A percentile compares a stretch with the other conserved stretches of the same genome.
These are phyloP conservation scores for Oemleria cerasiformis DNA, from an alignment of 306 rosid genomes.

Conservation along the genomic window DNA sequence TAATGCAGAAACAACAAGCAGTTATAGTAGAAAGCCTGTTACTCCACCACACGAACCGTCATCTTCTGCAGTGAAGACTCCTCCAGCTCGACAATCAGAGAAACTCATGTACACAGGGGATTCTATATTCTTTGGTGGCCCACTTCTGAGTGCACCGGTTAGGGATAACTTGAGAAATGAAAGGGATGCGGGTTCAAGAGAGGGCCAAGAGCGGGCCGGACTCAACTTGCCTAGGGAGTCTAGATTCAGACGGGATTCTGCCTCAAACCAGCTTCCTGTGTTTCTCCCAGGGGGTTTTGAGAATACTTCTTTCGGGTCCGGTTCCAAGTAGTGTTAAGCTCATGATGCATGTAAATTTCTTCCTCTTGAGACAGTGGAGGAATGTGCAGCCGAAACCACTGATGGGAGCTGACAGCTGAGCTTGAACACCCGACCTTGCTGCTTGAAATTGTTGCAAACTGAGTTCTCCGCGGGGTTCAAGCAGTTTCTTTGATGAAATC, in stretches of 20 bases:
- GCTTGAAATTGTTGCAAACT: slow-evolving; percentile 15
- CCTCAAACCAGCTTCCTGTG: slow-evolving; percentile 91
- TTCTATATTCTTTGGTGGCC: slow-evolving; percentile 93
- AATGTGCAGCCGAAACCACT: too few relatives aligned
- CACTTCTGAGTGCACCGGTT: slow-evolving; percentile 63
- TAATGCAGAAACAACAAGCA: slow-evolving; percentile 57
- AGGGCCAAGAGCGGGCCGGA: slow-evolving; percentile 47
- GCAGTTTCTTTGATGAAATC: slow-evolving; percentile 31
- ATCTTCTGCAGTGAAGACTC: slow-evolving; percentile 42
- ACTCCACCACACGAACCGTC: slow-evolving; percentile 48
- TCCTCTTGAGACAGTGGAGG: neutral
- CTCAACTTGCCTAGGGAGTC: slow-evolving; percentile 61
- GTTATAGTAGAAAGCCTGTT: slow-evolving; percentile 44
- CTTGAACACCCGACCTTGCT: slow-evolving; percentile 14
- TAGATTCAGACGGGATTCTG: slow-evolving; percentile 72
- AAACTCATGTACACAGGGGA: slow-evolving; percentile 89
- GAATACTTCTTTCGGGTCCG: slow-evolving; percentile 51
- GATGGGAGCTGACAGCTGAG: slow-evolving; percentile 6
- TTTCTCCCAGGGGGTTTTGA: slow-evolving; percentile 78
- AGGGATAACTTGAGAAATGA: slow-evolving; percentile 66
- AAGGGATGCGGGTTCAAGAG: slow-evolving; percentile 42
- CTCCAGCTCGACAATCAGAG: slow-evolving; percentile 56
- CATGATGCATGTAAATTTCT: slow-evolving; percentile 7
- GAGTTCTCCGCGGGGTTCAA: neutral
- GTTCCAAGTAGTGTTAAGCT: slow-evolving; percentile 38